Evolutionary conservation across 108 stramenopile genomes (phyloP).

Genomic region (Cyclotella choctawhatcheeana): DNA sequence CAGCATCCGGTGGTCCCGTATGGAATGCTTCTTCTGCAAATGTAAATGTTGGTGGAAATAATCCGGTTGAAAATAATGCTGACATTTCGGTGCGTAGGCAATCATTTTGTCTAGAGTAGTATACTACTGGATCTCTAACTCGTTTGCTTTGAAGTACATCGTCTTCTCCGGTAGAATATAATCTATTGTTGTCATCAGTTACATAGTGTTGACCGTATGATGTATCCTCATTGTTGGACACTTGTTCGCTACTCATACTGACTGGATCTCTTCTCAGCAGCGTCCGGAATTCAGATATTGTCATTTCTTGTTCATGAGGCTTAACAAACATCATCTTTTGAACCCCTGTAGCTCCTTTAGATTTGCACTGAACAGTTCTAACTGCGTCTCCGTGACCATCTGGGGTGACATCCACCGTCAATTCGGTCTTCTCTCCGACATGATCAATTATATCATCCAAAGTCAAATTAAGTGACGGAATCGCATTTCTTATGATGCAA

Average conservation of each 20-base stretch:
- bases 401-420: constrained; percentile 90
- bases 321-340: constrained; percentile 73
- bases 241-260: too few relatives aligned
- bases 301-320: constrained; percentile 79
- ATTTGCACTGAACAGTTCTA: constrained; percentile 39
- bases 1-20: constrained; percentile 83
- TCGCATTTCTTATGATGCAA: constrained; percentile 79
- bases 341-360: neutral
- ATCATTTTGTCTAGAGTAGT: constrained; percentile 90
- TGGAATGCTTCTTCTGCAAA: constrained; percentile 74
- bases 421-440: constrained; percentile 27
- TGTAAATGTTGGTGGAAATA: constrained; percentile 48
- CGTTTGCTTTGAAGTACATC: neutral
- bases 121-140: constrained; percentile 52
- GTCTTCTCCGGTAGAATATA: neutral
- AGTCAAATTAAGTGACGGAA: constrained; percentile 50
- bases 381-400: constrained; percentile 92
- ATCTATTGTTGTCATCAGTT: neutral
- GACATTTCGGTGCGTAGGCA: constrained; percentile 76
- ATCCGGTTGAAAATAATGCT: constrained; percentile 44
- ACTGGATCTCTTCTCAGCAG: constrained; percentile 35
- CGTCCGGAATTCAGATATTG: constrained; percentile 58
- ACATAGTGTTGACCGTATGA: too few relatives aligned
- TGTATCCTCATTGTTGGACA: too few relatives aligned
- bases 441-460: constrained; percentile 68